Percentiles rank a stretch among this genome's conserved stretches.
These are phyloP conservation scores for Venturiaceae sp. DNA, from an alignment of 2,329 filamentous ascomycete genomes.

Conservation along the genomic window DNA sequence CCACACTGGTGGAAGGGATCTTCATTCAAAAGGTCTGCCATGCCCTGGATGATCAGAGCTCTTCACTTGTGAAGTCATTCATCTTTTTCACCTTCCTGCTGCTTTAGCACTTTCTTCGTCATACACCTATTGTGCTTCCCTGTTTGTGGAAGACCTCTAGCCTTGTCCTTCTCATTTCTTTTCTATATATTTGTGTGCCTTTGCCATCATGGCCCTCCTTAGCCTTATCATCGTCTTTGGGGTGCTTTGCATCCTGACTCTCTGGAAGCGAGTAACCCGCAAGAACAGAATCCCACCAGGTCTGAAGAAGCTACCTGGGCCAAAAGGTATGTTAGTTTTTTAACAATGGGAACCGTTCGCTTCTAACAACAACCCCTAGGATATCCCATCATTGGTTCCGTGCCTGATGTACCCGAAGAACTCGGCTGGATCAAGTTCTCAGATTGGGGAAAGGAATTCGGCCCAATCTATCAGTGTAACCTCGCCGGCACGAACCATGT, in stretches of 20 bases:
- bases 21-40: background rate
- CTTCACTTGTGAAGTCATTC: background rate
- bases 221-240: conserved; percentile 18
- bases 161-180: background rate
- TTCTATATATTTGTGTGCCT: background rate
- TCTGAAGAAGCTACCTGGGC: conserved; percentile 27
- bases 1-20: background rate
- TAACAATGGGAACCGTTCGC: too few relatives aligned
- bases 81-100: background rate
- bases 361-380: conserved; percentile 17
- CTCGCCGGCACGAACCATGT: conserved; percentile 35
- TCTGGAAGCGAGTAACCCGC: conserved; percentile 18
- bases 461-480: conserved; percentile 35
- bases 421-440: conserved; percentile 34
- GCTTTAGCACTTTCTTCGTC: background rate
- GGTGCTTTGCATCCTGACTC: conserved; percentile 16
- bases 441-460: conserved; percentile 34
- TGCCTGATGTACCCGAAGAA: conserved; percentile 33
- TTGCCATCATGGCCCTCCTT: conserved; percentile 18
- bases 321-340: conserved; percentile 23
- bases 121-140: background rate
- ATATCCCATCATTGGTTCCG: conserved; percentile 31
- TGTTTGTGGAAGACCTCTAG: background rate
- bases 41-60: background rate
- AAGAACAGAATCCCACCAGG: conserved; percentile 16